Conservation (phyloP, 1,139 yeast species). For the Zygotorulaspora mrakii region DNA sequence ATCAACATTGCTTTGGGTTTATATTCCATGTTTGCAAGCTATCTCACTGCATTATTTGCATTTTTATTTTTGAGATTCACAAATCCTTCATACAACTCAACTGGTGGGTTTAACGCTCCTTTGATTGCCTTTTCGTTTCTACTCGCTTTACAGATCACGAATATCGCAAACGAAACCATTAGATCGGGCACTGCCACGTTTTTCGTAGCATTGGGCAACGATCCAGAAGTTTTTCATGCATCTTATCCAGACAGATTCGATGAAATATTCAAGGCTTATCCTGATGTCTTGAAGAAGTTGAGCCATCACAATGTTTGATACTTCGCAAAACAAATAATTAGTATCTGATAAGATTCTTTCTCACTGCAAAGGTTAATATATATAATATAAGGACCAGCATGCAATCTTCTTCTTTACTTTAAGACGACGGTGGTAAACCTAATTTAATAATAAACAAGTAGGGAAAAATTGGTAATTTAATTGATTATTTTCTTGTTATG, state of each 20-base stretch:
- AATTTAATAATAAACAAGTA: conserved; percentile 7
- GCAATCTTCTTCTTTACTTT: too few relatives aligned
- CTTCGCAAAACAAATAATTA: neutral
- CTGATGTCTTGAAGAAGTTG: conserved; percentile 62
- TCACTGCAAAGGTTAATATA: too few relatives aligned
- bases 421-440: too few relatives aligned
- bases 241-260: conserved; percentile 76
- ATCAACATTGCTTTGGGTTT: conserved; percentile 72
- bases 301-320: conserved; percentile 35
- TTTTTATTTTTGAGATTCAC: conserved; percentile 70
- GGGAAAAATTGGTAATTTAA: neutral
- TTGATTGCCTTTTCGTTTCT: conserved; percentile 74
- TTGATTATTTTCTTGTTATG: neutral
- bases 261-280: conserved; percentile 67
- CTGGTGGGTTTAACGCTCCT: conserved; percentile 69
- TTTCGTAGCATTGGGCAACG: conserved; percentile 81
- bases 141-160: conserved; percentile 72
- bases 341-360: too few relatives aligned
- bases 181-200: conserved; percentile 82
- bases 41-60: conserved; percentile 63
- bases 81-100: conserved; percentile 64
- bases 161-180: conserved; percentile 68
- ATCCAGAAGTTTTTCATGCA: conserved; percentile 78
- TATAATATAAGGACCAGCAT: too few relatives aligned
- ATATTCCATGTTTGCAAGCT: conserved; percentile 68